A percentile compares a stretch with the other conserved stretches of the same genome.
Conservation (phyloP, 345 rosid species). For the Corymbia maculata region DNA sequence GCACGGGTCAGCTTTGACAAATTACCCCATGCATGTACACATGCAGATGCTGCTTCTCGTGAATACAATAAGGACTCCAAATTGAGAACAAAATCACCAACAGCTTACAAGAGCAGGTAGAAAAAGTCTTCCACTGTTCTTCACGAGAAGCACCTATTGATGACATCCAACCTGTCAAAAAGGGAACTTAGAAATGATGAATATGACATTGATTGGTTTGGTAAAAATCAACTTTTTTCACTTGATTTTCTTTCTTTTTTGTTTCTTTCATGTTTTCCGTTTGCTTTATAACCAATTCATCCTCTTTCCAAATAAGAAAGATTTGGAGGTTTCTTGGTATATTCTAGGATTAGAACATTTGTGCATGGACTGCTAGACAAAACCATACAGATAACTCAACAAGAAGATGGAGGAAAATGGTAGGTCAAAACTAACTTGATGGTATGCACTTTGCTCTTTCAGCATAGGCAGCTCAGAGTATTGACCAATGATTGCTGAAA, state of each 20-base stretch:
- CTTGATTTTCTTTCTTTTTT: not conserved
- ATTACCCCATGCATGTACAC: not conserved
- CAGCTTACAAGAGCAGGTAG: slow-evolving; percentile 66
- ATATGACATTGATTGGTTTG: not conserved
- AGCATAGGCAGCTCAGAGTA: slow-evolving; percentile 42
- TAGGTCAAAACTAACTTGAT: slow-evolving; percentile 24
- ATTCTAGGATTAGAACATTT: not conserved
- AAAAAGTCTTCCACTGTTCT: slow-evolving; percentile 65
- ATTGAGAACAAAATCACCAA: not conserved
- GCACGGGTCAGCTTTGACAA: not conserved
- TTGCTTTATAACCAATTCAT: no score
- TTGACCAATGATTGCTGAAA: slow-evolving; percentile 44
- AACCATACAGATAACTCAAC: not conserved
- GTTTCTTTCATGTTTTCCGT: no score
- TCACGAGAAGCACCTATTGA: slow-evolving; percentile 59
- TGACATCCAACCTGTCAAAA: slow-evolving; percentile 57
- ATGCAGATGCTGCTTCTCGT: not conserved
- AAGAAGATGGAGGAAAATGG: not conserved
- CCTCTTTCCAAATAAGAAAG: no score
- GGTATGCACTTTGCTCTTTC: not conserved
- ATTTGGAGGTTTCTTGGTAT: no score
- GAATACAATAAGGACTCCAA: not conserved
- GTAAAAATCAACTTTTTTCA: no score
- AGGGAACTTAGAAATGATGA: not conserved
- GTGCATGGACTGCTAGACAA: not conserved